A percentile compares a stretch with the other conserved stretches of the same genome.
These are phyloP conservation scores for Entamoeba dispar DNA, from an alignment of 208 protist species.

Conservation along the genomic window DNA sequence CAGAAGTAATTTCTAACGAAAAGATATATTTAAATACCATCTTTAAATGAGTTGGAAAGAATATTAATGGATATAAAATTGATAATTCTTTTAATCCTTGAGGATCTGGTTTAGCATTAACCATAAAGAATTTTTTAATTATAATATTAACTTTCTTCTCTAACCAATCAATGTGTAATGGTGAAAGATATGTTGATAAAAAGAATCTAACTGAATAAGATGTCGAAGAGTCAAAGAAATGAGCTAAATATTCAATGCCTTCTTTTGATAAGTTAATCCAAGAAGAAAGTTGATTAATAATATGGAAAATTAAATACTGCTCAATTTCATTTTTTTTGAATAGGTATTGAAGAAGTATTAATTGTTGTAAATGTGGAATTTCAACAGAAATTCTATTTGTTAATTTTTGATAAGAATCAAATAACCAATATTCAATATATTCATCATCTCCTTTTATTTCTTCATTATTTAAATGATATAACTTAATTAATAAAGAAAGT, in stretches of 20 bases:
- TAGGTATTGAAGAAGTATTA: neutral
- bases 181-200: neutral
- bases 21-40: neutral
- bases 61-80: neutral
- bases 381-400: neutral
- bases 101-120: neutral
- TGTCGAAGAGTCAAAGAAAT: neutral
- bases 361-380: neutral
- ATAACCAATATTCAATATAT: neutral
- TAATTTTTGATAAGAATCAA: neutral
- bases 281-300: neutral
- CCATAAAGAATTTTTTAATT: neutral
- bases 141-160: neutral
- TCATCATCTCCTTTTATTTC: neutral
- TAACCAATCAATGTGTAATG: neutral
- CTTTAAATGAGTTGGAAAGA: neutral
- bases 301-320: neutral
- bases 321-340: neutral
- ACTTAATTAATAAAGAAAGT: neutral
- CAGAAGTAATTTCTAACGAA: neutral
- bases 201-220: neutral
- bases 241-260: neutral
- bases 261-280: neutral
- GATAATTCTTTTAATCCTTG: neutral
- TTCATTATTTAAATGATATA: neutral